These are phyloP conservation scores for Vanrija humicola DNA, from an alignment of 1,284 basidiomycete species.

Conservation along the genomic window DNA sequence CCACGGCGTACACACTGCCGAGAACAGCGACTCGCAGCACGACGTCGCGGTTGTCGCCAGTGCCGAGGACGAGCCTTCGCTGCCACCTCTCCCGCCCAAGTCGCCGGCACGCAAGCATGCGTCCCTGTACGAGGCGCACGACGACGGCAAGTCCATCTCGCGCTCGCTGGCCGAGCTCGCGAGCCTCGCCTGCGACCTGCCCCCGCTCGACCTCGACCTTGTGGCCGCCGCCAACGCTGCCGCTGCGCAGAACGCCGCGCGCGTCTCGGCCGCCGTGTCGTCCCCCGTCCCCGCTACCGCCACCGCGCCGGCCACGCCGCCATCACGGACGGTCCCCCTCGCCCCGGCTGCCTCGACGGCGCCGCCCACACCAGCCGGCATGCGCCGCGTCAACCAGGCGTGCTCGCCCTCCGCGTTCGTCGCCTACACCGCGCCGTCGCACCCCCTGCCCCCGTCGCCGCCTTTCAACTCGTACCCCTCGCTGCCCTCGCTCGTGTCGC, in stretches of 20 bases:
- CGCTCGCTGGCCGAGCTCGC: conserved; percentile 19
- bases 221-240: conserved; percentile 9
- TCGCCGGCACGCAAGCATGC: conserved; percentile 1
- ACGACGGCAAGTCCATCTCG: conserved; percentile 18
- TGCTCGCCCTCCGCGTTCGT: neutral
- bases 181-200: conserved; percentile 14
- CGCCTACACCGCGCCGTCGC: neutral
- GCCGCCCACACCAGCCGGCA: neutral
- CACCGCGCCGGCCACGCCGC: neutral
- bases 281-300: neutral
- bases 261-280: neutral
- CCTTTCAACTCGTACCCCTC: conserved; percentile 30
- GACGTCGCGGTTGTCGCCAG: neutral
- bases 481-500: conserved; percentile 36
- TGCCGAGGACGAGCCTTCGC: no score
- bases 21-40: neutral
- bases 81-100: conserved; percentile 2
- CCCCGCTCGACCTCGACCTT: conserved; percentile 10
- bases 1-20: neutral
- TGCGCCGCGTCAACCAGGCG: neutral
- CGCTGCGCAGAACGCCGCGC: neutral
- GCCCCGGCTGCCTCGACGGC: neutral
- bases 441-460: conserved; percentile 20
- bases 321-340: neutral
- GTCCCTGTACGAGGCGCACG: conserved; percentile 13